Conservation (phyloP, 2,329 filamentous ascomycete genomes). For the Paramyrothecium sp. region DNA sequence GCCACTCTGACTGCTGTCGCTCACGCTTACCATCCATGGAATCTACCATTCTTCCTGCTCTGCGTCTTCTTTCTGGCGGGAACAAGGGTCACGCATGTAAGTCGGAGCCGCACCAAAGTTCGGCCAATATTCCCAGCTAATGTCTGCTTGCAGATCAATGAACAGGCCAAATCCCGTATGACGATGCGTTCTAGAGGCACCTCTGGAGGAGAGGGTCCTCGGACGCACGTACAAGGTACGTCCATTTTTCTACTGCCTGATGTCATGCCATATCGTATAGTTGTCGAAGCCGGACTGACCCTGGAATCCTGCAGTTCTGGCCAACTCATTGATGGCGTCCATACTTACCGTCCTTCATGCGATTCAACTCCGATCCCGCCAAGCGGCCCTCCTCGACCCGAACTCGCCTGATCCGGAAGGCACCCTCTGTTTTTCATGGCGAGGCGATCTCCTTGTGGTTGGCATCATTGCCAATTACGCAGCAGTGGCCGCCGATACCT, state of each 20-base stretch:
- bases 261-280: background rate
- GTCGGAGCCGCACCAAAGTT: conserved; percentile 4
- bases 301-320: conserved; percentile 57
- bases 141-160: conserved; percentile 65
- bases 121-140: conserved; percentile 9
- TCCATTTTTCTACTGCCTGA: background rate
- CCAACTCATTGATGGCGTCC: conserved; percentile 81
- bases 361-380: conserved; percentile 54
- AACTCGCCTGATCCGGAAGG: conserved; percentile 30
- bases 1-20: conserved; percentile 72
- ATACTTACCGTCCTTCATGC: conserved; percentile 59
- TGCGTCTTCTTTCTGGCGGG: conserved; percentile 85
- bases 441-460: conserved; percentile 60
- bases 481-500: conserved; percentile 88
- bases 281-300: conserved; percentile 2
- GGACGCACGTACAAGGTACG: conserved; percentile 77
- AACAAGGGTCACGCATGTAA: conserved; percentile 78
- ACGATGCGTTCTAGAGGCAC: conserved; percentile 75
- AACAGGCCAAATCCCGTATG: conserved; percentile 77
- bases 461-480: conserved; percentile 83
- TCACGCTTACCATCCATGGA: conserved; percentile 92
- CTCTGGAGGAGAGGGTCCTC: conserved; percentile 74
- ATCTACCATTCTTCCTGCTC: conserved; percentile 82
- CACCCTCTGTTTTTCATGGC: conserved; percentile 57
- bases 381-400: conserved; percentile 34